Evolutionary conservation across 495 filamentous ascomycete species (phyloP), one percentile per base, ranked within the genome.

Genomic region (Neurospora sp.): DNA sequence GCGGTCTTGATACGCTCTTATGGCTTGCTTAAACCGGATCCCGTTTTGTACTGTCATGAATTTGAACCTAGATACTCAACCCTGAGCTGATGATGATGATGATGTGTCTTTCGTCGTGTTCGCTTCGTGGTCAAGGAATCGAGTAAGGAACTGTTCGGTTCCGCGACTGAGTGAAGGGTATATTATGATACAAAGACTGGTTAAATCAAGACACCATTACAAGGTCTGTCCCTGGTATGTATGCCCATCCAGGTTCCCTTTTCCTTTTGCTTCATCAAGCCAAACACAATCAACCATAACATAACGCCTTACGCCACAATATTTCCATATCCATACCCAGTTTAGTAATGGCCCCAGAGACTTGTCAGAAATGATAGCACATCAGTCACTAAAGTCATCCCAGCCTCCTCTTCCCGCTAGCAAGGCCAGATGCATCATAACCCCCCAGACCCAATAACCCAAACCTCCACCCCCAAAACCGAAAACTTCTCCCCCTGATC

Each of bases 401-500:
- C 46, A 27, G 11, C 48, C 48, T 59, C 48, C 5, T 22, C 48
- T 27, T 27, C 48, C 20, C 46, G 20, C 20, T 53, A 27, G 20
- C 46, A 22, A 53, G 46, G 3, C 46, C 22, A 53, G n/a, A 22
- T 4, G 10, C 46, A 66, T 66, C 53, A 66, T 35, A 66, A 66
- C 27, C 53, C 53, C 27, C 53, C 74, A 42, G 68, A 75, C 40
- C 81, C 90, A 72, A 97, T 87, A 78, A 90, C 93, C 95, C 95
- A 98, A 22, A 98, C 80, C 84, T 99, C 96, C 3, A 98, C 92
- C 10, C 94, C 94, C 2, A 97, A 75, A 7, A 99, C 87, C 70
- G 96, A 94, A 78, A 98, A 99, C 78, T 97, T 97, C 76, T 89
- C 88, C 6, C 96, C 96, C 73, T 96, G 93, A 72, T 97, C 95